These are phyloP conservation scores for Calocera viscosa DNA, from an alignment of 768 basidiomycete species.

Conservation along the genomic window DNA sequence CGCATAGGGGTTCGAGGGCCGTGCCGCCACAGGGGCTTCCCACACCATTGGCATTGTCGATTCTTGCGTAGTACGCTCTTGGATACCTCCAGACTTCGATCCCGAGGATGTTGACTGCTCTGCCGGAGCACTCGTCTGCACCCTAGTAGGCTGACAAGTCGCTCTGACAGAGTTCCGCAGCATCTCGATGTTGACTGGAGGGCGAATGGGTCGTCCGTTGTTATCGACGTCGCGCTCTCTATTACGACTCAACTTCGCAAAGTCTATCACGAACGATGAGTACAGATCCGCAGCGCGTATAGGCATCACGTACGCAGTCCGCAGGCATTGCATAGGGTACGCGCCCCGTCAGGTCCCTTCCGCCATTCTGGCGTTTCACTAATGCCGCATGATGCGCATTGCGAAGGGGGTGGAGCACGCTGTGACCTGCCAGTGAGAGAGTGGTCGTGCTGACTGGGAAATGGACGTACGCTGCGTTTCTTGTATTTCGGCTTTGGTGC, in stretches of 20 bases:
- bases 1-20: not conserved
- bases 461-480: constrained; percentile 63
- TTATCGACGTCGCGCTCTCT: constrained; percentile 45
- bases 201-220: constrained; percentile 26
- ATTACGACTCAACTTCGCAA: constrained; percentile 72
- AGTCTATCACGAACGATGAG: constrained; percentile 38
- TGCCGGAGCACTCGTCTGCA: not conserved
- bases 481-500: constrained; percentile 69
- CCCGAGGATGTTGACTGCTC: not conserved
- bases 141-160: not conserved
- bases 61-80: not conserved
- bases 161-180: constrained; percentile 44
- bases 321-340: constrained; percentile 76
- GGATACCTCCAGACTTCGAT: not conserved
- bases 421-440: constrained; percentile 26
- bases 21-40: not conserved
- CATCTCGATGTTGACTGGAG: constrained; percentile 60
- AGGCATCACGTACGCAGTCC: constrained; percentile 52
- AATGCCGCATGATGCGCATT: constrained; percentile 80
- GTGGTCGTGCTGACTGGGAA: constrained; percentile 19
- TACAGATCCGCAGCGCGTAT: not conserved
- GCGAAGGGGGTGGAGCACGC: constrained; percentile 76
- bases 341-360: constrained; percentile 69
- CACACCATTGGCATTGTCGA: not conserved
- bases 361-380: constrained; percentile 83